Evolutionary conservation across 192 early-diverging fungal species (phyloP), one percentile per base, ranked within the genome.

Genomic region (Gryganskiella cystojenkinii): DNA sequence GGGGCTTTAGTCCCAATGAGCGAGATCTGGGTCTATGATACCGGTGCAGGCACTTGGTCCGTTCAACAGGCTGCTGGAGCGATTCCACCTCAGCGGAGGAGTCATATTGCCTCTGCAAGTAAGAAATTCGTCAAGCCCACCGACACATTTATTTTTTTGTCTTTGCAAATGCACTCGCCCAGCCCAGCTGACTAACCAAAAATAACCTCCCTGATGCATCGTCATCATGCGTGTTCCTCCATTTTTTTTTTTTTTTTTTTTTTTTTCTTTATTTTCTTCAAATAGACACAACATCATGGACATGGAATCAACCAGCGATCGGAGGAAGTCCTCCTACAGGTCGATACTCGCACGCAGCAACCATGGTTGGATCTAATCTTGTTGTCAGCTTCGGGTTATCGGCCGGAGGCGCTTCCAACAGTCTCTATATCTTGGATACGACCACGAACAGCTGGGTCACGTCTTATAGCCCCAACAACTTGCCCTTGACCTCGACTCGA

Each of bases 241-340:
- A 11, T 46, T 24, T n/a, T n/a, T n/a, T n/a, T 24, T 28, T 24
- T 10, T 20, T 19, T 56, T 24, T 40, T 31, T 22, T 35, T 20
- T 17, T 2, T 6, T 9, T 40, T 56, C 27, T 11, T 28, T 43
- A 44, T 30, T 34, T 42, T 25, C 13, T 2, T 30, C 8, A 34
- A 50, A 54, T 44, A 78, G 74, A 78, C 33, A 78, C 74, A 34
- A 54, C 74, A 0, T 78, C 74, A 1, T 78, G 74, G 74, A 51
- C 66, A 22, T 78, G 74, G 74, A 78, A 27, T 34, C 74, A 78
- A 28, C 74, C 74, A 5, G 66, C 66, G 3, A 68, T 78, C 19
- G 74, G 51, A 37, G 74, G 74, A 17, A 78, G 25, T 31, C 54
- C 67, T 1, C 74, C 74, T 1, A 78, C 74, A 9, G 74, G 74